Evolutionary conservation across 257 asterid genomes (phyloP).

Genomic region (Solanum neorickii): DNA sequence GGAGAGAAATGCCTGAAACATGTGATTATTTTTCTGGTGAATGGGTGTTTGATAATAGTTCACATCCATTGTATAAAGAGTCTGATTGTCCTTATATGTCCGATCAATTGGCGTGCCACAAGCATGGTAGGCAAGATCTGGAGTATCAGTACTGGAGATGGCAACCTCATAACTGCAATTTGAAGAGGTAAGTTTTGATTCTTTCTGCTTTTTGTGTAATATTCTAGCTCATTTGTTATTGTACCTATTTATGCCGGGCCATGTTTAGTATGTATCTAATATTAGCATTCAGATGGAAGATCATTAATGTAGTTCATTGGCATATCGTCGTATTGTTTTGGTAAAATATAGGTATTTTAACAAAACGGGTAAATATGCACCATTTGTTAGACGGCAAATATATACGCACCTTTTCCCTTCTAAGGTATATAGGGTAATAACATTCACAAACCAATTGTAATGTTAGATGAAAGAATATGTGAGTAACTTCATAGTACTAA

Average conservation of each 20-base stretch:
- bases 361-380: background rate
- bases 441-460: too few species aligned
- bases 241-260: background rate
- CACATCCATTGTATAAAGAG: conserved; percentile 62
- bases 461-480: background rate
- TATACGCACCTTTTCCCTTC: background rate
- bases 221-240: background rate
- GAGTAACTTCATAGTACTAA: background rate
- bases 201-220: background rate
- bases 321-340: background rate
- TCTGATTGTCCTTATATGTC: conserved; percentile 85
- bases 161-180: conserved; percentile 70
- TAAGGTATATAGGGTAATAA: background rate
- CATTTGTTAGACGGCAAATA: background rate
- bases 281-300: background rate
- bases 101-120: conserved; percentile 78
- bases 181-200: conserved; percentile 22
- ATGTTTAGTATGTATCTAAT: background rate
- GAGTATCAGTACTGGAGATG: conserved; percentile 72
- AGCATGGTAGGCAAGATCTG: conserved; percentile 58
- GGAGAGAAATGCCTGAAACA: conserved; percentile 8
- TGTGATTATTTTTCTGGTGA: conserved; percentile 76
- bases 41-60: conserved; percentile 67
- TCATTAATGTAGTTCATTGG: background rate
- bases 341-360: background rate